These are phyloP conservation scores for Calycina herbarum DNA, from an alignment of 2,329 filamentous ascomycete genomes.

Conservation along the genomic window DNA sequence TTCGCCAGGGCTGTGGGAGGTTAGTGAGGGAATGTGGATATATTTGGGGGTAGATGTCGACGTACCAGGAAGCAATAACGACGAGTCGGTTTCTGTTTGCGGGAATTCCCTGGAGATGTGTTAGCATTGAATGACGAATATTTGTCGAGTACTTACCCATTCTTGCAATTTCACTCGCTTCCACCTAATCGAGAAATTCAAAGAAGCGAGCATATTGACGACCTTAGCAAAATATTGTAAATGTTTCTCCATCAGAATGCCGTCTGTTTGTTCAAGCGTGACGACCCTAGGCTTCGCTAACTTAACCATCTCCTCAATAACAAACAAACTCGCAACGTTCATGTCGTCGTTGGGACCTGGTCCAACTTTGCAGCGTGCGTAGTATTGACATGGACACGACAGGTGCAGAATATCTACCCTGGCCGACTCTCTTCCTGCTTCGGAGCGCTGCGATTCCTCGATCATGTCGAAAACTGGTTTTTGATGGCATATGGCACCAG, in stretches of 20 bases:
- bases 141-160: slow-evolving; percentile 8
- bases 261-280: slow-evolving; percentile 78
- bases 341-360: slow-evolving; percentile 59
- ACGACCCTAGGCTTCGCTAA: slow-evolving; percentile 64
- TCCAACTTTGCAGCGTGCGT: slow-evolving; percentile 69
- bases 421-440: slow-evolving; percentile 28
- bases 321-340: slow-evolving; percentile 62
- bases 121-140: background rate
- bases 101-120: slow-evolving; percentile 29
- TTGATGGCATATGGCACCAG: slow-evolving; percentile 46
- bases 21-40: slow-evolving; percentile 7
- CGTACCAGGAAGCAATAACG: slow-evolving; percentile 47
- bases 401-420: slow-evolving; percentile 70
- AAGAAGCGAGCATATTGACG: slow-evolving; percentile 61
- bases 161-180: slow-evolving; percentile 46
- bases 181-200: slow-evolving; percentile 72
- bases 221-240: slow-evolving; percentile 58
- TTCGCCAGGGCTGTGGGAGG: slow-evolving; percentile 62
- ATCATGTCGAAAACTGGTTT: slow-evolving; percentile 53
- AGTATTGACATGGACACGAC: slow-evolving; percentile 76
- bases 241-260: slow-evolving; percentile 50
- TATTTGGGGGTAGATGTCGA: background rate
- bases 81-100: slow-evolving; percentile 46
- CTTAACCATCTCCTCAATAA: slow-evolving; percentile 55
- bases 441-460: slow-evolving; percentile 19